Conservation (phyloP, 129 eudicot genomes). For the Ambrosia trifida region DNA sequence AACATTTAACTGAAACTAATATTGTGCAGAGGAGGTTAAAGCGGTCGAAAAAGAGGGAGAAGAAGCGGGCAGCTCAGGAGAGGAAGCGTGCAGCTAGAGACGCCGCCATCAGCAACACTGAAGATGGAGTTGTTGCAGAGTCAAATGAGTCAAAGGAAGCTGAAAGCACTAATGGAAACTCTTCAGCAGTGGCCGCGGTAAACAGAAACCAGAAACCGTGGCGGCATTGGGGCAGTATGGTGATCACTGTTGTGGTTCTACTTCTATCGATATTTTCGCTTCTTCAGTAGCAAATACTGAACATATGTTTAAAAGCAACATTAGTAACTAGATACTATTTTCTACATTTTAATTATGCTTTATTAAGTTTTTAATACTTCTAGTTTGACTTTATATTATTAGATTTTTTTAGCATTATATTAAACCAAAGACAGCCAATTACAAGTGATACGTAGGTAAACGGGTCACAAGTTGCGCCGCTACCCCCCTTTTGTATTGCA, state of each 20-base stretch:
- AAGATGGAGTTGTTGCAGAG: neutral
- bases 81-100: constrained; percentile 29
- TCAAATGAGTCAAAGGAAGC: neutral
- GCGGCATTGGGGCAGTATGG: neutral
- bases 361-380: too few relatives aligned
- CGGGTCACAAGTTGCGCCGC: too few relatives aligned
- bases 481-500: too few relatives aligned
- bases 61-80: constrained; percentile 44
- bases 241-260: neutral
- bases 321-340: too few relatives aligned
- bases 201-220: neutral
- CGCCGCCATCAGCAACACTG: neutral
- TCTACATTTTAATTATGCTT: too few relatives aligned
- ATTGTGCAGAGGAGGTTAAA: constrained; percentile 56
- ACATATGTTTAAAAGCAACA: too few relatives aligned
- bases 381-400: too few relatives aligned
- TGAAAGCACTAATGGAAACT: neutral
- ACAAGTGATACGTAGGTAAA: too few relatives aligned
- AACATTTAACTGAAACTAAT: neutral
- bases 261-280: neutral
- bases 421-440: too few relatives aligned
- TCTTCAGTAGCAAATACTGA: too few relatives aligned
- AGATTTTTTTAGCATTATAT: too few relatives aligned
- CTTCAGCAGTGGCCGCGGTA: neutral
- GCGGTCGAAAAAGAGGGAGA: constrained; percentile 61